Evolutionary conservation across 345 rosid genomes (phyloP).

Genomic region (Angophora floribunda): DNA sequence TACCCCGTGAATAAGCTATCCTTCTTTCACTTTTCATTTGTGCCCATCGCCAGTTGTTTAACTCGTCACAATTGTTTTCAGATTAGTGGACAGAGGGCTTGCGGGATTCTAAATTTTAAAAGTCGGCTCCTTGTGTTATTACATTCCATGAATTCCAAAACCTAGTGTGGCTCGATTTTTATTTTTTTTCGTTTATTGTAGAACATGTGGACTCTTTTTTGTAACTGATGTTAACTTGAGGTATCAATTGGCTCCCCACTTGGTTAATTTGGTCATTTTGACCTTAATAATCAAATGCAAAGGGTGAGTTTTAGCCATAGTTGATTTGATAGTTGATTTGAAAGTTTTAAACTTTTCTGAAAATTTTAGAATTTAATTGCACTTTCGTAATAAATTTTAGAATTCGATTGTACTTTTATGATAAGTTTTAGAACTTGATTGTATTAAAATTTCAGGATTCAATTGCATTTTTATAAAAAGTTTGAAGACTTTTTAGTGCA

Average conservation of each 20-base stretch:
- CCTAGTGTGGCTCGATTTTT: rapidly evolving
- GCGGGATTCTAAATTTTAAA: not conserved
- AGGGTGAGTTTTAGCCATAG: not conserved
- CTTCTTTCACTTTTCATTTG: not conserved
- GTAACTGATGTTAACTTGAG: not conserved
- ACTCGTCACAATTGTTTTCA: not conserved
- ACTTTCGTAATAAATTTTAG: no score
- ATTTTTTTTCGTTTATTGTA: not conserved
- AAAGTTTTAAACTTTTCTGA: no score
- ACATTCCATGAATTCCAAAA: not conserved
- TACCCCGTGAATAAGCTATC: slow-evolving; percentile 58
- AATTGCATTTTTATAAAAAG: no score
- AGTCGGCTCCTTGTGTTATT: not conserved
- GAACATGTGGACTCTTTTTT: not conserved
- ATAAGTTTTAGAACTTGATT: no score
- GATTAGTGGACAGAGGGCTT: not conserved
- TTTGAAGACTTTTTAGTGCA: no score
- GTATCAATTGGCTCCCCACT: not conserved
- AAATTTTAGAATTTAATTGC: no score
- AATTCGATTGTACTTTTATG: no score
- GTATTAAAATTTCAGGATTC: no score
- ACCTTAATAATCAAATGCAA: not conserved
- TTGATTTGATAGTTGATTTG: not conserved
- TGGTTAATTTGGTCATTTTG: not conserved
- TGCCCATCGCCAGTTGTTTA: not conserved